Evolutionary conservation across 257 asterid genomes (phyloP).

Genomic region (Solanum tarijense): DNA sequence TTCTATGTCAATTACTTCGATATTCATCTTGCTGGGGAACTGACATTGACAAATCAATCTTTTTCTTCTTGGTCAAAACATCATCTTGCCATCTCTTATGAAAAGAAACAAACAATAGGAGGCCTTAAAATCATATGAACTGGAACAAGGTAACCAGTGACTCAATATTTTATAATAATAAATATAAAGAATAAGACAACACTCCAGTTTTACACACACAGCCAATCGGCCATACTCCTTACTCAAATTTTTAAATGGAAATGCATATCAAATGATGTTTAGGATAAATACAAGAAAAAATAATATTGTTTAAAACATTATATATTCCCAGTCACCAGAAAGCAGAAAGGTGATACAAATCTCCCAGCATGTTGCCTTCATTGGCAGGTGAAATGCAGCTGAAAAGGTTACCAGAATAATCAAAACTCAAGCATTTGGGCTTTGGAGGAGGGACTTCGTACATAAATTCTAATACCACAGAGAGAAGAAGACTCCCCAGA

Average conservation of each 20-base stretch:
- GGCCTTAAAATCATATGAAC: neutral
- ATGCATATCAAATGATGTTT: neutral
- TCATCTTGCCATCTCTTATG: neutral
- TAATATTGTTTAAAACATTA: neutral
- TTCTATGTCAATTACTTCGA: constrained; percentile 29
- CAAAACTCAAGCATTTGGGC: neutral
- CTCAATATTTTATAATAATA: neutral
- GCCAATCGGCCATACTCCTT: neutral
- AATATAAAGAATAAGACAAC: neutral
- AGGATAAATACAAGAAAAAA: neutral
- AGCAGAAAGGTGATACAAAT: neutral
- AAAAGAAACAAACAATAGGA: neutral
- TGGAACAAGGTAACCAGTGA: neutral
- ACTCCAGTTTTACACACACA: neutral
- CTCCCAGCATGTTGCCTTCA: neutral
- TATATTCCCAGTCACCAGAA: neutral
- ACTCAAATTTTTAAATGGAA: neutral
- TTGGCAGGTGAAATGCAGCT: neutral
- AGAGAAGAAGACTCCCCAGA: too few relatives aligned
- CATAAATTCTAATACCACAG: too few relatives aligned
- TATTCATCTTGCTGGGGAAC: constrained; percentile 24
- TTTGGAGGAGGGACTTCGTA: neutral
- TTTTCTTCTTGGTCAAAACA: constrained; percentile 11
- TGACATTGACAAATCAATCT: neutral
- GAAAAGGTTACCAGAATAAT: neutral